These are phyloP conservation scores for Paraphoma sp. DNA, from an alignment of 2,329 filamentous ascomycete genomes.

Conservation along the genomic window DNA sequence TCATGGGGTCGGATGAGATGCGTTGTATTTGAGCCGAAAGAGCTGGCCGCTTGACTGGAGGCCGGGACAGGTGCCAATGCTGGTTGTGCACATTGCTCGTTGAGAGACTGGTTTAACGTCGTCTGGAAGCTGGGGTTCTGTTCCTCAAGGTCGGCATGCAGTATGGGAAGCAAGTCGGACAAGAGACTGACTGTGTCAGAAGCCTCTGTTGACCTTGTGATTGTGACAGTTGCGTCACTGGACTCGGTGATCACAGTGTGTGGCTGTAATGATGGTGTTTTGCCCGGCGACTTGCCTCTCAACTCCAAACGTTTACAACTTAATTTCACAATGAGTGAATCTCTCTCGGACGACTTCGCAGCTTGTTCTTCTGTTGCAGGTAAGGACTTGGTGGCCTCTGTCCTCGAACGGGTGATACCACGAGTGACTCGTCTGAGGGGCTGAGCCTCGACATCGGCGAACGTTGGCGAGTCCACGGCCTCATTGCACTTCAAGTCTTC, in stretches of 20 bases:
- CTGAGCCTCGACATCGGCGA: too few relatives aligned
- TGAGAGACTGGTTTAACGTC: too few relatives aligned
- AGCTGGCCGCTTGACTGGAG: constrained; percentile 1
- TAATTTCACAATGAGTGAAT: not conserved
- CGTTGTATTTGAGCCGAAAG: not conserved
- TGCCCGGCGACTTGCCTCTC: too few relatives aligned
- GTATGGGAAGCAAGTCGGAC: not conserved
- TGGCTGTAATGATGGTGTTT: not conserved
- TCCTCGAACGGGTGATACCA: too few relatives aligned
- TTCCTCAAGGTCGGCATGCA: not conserved
- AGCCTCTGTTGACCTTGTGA: not conserved
- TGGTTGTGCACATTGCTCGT: constrained; percentile 3
- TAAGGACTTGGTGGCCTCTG: too few relatives aligned
- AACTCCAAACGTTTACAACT: not conserved
- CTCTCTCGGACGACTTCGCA: not conserved
- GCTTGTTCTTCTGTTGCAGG: too few relatives aligned
- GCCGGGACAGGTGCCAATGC: not conserved
- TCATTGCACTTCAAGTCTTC: too few relatives aligned
- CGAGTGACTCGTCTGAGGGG: too few relatives aligned
- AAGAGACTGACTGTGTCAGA: not conserved
- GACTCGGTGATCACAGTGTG: too few relatives aligned
- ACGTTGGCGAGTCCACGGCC: too few relatives aligned
- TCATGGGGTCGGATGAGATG: not conserved
- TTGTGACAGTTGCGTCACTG: too few relatives aligned
- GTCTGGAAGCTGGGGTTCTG: not conserved